Evolutionary conservation across 768 basidiomycete genomes (phyloP).

Genomic region (Mycena haematopus): DNA sequence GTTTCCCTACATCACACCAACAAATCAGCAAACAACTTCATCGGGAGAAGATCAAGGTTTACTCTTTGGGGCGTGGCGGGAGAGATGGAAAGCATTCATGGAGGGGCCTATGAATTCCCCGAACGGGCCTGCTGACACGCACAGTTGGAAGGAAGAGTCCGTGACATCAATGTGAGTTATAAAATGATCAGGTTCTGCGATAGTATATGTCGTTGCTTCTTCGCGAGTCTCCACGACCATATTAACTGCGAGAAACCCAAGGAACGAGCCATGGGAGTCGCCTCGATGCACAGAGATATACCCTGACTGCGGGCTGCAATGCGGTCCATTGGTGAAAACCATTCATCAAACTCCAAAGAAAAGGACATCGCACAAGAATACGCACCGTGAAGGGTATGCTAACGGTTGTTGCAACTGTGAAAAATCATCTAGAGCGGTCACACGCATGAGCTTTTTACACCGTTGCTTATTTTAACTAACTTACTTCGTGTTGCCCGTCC

Average conservation of each 20-base stretch:
- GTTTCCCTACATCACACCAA: background rate
- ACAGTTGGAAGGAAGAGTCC: slow-evolving; percentile 1
- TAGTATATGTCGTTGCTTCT: slow-evolving; percentile 22
- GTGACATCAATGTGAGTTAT: slow-evolving; percentile 27
- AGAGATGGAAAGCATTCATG: slow-evolving; percentile 10
- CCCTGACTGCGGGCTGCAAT: slow-evolving; percentile 15
- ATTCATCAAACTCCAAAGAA: no score
- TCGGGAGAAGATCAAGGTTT: background rate
- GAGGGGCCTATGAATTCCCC: slow-evolving; percentile 13
- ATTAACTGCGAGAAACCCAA: slow-evolving; percentile 28
- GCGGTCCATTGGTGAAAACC: background rate
- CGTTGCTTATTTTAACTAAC: no score
- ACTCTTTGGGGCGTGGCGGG: slow-evolving; percentile 3
- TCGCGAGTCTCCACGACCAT: slow-evolving; percentile 12
- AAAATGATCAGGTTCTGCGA: slow-evolving; percentile 13
- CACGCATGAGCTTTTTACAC: background rate
- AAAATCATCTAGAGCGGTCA: background rate
- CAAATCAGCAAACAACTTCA: background rate
- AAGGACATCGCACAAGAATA: background rate
- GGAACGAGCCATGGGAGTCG: slow-evolving; percentile 17
- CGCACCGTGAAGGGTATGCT: background rate
- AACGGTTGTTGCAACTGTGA: background rate
- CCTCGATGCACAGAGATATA: slow-evolving; percentile 27
- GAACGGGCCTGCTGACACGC: slow-evolving; percentile 18
- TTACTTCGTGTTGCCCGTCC: background rate